A percentile compares a stretch with the other conserved stretches of the same genome.
Conservation (phyloP, 306 rosid genomes). For the Quercus parvula region DNA sequence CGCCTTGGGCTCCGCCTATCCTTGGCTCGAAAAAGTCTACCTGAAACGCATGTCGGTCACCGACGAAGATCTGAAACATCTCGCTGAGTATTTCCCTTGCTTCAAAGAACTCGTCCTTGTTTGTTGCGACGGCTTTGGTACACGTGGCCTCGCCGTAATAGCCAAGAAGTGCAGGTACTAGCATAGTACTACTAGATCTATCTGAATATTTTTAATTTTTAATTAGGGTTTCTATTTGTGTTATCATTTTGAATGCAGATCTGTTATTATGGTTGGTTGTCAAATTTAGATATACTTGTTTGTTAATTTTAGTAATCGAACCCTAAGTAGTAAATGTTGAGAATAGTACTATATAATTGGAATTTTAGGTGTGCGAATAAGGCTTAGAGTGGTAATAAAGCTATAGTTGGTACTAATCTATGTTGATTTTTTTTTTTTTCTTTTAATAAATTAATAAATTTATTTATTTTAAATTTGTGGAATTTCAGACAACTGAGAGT, state of each 20-base stretch:
- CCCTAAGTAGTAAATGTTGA: not conserved
- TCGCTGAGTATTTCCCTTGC: conserved; percentile 49
- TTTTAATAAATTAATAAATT: not conserved
- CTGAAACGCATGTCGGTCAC: conserved; percentile 78
- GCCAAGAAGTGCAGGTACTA: conserved; percentile 68
- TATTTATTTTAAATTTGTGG: not conserved
- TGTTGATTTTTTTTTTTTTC: not conserved
- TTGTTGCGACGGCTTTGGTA: conserved; percentile 78
- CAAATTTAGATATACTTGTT: conserved; percentile 1
- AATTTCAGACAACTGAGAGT: conserved; percentile 62
- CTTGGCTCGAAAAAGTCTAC: conserved; percentile 76
- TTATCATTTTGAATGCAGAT: not conserved
- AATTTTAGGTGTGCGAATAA: too few species aligned
- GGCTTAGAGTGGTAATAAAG: too few species aligned
- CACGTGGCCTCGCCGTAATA: conserved; percentile 61
- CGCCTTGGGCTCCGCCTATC: conserved; percentile 60
- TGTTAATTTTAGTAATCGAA: not conserved
- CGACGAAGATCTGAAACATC: conserved; percentile 49
- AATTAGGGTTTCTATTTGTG: not conserved
- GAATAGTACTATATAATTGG: not conserved
- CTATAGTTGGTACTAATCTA: too few species aligned
- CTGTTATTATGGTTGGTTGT: not conserved
- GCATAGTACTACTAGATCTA: not conserved
- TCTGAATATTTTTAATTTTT: not conserved
- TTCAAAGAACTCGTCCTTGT: conserved; percentile 74